A percentile compares a stretch with the other conserved stretches of the same genome.
Evolutionary conservation across 2,329 filamentous ascomycete species (phyloP).

Genomic region (Capronia americana): DNA sequence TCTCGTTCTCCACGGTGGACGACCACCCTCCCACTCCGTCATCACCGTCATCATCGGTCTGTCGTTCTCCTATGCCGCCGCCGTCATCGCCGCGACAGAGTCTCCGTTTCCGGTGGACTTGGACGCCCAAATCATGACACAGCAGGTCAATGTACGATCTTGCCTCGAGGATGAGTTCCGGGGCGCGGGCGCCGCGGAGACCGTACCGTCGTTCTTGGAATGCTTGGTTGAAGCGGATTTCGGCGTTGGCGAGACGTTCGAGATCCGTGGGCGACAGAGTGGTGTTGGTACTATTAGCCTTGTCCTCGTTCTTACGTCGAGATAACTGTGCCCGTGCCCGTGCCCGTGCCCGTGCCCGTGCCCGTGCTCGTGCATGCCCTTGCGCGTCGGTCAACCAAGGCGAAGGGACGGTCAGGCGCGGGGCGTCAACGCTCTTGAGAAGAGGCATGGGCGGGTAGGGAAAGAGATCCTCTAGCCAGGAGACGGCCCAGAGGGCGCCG

Average conservation of each 20-base stretch:
- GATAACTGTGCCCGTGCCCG: neutral
- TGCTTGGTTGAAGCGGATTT: constrained; percentile 15
- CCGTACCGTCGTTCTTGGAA: constrained; percentile 22
- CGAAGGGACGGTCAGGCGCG: neutral
- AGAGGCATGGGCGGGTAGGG: constrained; percentile 2
- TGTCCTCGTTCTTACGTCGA: neutral
- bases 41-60: neutral
- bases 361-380: no score
- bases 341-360: no score
- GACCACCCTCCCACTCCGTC: neutral
- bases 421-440: neutral
- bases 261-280: neutral
- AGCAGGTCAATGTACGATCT: constrained; percentile 22
- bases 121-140: constrained; percentile 19
- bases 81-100: no score
- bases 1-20: neutral
- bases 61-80: neutral
- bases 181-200: constrained; percentile 3
- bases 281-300: neutral
- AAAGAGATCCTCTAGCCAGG: constrained; percentile 22
- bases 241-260: constrained; percentile 11
- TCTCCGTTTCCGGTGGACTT: constrained; percentile 15
- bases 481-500: constrained; percentile 23
- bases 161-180: constrained; percentile 20
- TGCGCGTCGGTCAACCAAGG: neutral